Conservation (phyloP, 164 flowering plant species). For the Sedum album region DNA sequence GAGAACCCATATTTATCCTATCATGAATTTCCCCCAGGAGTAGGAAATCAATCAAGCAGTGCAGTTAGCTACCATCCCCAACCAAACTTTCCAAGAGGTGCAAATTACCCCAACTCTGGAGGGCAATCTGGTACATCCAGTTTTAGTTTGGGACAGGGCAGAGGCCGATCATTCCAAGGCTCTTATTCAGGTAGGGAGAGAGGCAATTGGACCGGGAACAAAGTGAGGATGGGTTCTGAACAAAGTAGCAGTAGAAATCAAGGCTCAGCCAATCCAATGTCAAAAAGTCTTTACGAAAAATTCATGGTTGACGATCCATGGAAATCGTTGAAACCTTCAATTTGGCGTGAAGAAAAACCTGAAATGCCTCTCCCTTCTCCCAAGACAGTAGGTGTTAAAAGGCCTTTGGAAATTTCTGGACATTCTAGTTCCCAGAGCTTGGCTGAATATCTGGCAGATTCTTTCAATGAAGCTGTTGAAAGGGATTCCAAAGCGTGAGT, state of each 20-base stretch:
- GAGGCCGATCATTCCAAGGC: slow-evolving; percentile 11
- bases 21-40: slow-evolving; percentile 19
- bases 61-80: slow-evolving; percentile 13
- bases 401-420: slow-evolving; percentile 14
- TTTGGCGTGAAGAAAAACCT: slow-evolving; percentile 19
- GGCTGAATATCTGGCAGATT: slow-evolving; percentile 60
- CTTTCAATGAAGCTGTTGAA: slow-evolving; percentile 37
- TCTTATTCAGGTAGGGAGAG: slow-evolving; percentile 28
- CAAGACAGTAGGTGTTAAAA: slow-evolving; percentile 12
- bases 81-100: slow-evolving; percentile 18
- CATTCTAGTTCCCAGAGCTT: slow-evolving; percentile 33
- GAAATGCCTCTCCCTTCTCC: slow-evolving; percentile 12
- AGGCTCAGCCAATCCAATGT: slow-evolving; percentile 22
- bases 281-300: slow-evolving; percentile 34
- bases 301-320: slow-evolving; percentile 89
- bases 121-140: slow-evolving; percentile 20
- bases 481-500: slow-evolving; percentile 16
- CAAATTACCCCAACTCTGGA: slow-evolving; percentile 18
- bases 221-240: slow-evolving; percentile 20
- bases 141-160: slow-evolving; percentile 21
- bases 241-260: slow-evolving; percentile 31
- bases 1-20: slow-evolving; percentile 9
- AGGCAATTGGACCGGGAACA: slow-evolving; percentile 18
- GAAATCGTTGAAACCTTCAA: slow-evolving; percentile 47
- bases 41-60: slow-evolving; percentile 22